Evolutionary conservation across 2,329 filamentous ascomycete genomes (phyloP).

Genomic region (Macrophomina pseudophaseolina): DNA sequence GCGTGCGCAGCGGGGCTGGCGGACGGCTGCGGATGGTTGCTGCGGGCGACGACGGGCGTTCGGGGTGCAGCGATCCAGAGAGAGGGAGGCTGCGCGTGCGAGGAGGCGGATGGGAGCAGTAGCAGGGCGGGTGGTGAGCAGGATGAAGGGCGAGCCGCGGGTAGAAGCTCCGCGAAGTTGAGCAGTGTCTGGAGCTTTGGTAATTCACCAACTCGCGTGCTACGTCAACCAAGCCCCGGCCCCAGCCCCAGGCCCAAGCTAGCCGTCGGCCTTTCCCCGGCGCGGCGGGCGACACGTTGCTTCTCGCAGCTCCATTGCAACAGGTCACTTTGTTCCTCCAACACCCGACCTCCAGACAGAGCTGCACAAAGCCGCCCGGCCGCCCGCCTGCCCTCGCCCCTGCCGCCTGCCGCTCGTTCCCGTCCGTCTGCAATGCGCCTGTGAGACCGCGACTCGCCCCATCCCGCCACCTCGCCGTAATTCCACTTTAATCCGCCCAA

Average conservation of each 20-base stretch:
- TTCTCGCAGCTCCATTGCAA: constrained; percentile 2
- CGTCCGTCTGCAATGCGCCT: constrained; percentile 12
- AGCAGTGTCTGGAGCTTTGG: neutral
- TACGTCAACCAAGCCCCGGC: constrained; percentile 16
- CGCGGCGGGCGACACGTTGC: constrained; percentile 21
- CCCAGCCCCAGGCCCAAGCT: neutral
- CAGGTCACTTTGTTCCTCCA: neutral
- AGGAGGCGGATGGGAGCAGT: neutral
- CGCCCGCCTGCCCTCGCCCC: neutral
- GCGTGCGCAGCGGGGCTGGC: constrained; percentile 8
- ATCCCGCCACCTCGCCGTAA: neutral
- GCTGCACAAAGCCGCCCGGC: constrained; percentile 5
- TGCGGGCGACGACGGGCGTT: neutral
- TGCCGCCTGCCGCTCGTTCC: constrained; percentile 15
- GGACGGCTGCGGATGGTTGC: constrained; percentile 21
- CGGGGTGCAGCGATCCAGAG: neutral
- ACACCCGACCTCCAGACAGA: neutral
- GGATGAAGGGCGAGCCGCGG: neutral
- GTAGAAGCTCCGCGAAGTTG: neutral
- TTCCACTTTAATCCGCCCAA: neutral
- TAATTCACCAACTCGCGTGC: constrained; percentile 15
- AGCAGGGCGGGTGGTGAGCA: neutral
- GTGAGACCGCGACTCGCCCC: constrained; percentile 6
- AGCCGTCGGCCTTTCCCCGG: constrained; percentile 1
- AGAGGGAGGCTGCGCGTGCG: neutral